phyloP scores from a whole-genome alignment of 257 asterid genomes.

The Eustoma russellianum region DNA sequence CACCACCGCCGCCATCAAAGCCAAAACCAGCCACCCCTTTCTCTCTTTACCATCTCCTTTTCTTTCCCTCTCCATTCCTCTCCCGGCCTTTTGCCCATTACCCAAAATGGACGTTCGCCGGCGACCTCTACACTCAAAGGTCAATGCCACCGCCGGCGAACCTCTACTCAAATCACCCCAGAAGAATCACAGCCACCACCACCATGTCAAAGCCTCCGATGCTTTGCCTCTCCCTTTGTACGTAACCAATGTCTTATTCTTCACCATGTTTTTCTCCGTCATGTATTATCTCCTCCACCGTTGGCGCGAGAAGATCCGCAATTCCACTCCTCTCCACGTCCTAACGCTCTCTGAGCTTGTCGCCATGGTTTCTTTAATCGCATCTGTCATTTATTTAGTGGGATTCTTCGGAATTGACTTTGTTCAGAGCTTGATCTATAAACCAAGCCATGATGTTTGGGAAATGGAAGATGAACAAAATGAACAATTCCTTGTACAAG shows the following conservation, averaged over 20 bases:
- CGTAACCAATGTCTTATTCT: constrained; percentile 4
- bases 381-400: constrained; percentile 27
- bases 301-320: constrained; percentile 8
- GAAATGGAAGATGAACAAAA: constrained; percentile 22
- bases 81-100: not conserved
- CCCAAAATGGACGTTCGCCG: constrained; percentile 33
- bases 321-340: constrained; percentile 3
- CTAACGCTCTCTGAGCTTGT: constrained; percentile 2
- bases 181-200: not conserved
- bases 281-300: constrained; percentile 8
- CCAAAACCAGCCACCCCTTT: not conserved
- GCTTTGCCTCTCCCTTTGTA: constrained; percentile 16
- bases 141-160: constrained; percentile 21
- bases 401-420: constrained; percentile 38
- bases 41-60: not conserved
- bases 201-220: constrained; percentile 19
- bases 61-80: not conserved
- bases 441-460: constrained; percentile 23
- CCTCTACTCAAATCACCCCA: constrained; percentile 8
- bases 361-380: constrained; percentile 10
- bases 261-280: constrained; percentile 10
- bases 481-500: constrained; percentile 14
- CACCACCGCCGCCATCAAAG: not conserved
- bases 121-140: constrained; percentile 9
- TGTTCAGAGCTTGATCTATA: constrained; percentile 28